phyloP scores from a whole-genome alignment of 192 early-diverging fungal genomes.

The Phlyctochytrium arcticum region DNA sequence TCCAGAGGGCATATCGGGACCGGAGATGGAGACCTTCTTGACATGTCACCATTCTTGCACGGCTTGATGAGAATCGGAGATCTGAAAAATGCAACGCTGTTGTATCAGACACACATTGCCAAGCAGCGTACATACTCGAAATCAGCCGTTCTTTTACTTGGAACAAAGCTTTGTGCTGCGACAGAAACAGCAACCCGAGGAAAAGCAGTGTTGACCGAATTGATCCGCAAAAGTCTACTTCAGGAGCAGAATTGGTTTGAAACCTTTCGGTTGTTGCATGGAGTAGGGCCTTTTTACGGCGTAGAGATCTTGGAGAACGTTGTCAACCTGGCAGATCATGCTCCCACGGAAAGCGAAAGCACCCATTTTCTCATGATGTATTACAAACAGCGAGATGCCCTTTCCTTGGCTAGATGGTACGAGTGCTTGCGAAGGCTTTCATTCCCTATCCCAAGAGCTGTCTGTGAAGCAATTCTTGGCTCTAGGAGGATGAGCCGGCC shows the following conservation, averaged over 20 bases:
- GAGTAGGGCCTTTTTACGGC: no score
- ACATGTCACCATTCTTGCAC: neutral
- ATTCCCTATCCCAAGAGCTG: neutral
- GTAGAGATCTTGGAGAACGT: no score
- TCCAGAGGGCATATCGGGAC: no score
- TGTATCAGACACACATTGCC: neutral
- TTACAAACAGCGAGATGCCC: neutral
- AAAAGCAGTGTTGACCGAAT: neutral
- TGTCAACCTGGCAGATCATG: neutral
- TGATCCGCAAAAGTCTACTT: neutral
- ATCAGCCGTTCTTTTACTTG: neutral
- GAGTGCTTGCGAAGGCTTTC: neutral
- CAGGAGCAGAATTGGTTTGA: neutral
- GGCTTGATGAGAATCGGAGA: neutral
- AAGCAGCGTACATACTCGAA: neutral
- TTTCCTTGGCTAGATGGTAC: neutral
- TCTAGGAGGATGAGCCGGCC: constrained; percentile 9
- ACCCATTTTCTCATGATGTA: neutral
- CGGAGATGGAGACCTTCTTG: neutral
- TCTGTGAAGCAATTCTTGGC: neutral
- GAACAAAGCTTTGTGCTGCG: neutral
- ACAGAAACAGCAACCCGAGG: no score
- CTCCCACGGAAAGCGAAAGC: neutral
- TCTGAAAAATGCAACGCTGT: neutral
- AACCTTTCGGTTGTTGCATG: no score